Conservation (phyloP, 495 filamentous ascomycete genomes). For the Podospora conica region DNA sequence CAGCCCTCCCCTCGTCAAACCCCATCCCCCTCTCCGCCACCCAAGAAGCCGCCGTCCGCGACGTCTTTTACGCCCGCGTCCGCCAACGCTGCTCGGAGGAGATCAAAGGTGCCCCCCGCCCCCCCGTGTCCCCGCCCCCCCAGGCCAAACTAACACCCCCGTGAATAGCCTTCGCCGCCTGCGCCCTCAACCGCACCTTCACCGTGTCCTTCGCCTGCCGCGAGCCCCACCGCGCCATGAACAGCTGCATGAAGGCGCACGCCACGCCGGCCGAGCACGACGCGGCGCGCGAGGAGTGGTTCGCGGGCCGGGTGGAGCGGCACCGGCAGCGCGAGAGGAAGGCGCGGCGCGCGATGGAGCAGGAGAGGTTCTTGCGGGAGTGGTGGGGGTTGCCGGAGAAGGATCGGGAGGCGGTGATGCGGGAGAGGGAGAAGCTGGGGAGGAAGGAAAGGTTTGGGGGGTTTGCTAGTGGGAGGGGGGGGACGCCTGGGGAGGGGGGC, state of each 20-base stretch:
- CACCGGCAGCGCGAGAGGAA: slow-evolving; percentile 56
- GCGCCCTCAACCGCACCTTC: slow-evolving; percentile 78
- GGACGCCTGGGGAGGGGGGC: slow-evolving; percentile 1
- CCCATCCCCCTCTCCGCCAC: slow-evolving; percentile 86
- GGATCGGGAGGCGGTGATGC: slow-evolving; percentile 35
- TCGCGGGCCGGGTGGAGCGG: slow-evolving; percentile 62
- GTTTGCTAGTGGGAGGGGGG: slow-evolving; percentile 14
- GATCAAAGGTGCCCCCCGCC: slow-evolving; percentile 59
- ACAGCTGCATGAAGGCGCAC: slow-evolving; percentile 81
- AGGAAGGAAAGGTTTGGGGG: slow-evolving; percentile 36
- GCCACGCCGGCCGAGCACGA: slow-evolving; percentile 82
- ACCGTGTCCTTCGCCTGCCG: slow-evolving; percentile 82
- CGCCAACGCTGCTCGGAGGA: slow-evolving; percentile 70
- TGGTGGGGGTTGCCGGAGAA: slow-evolving; percentile 54
- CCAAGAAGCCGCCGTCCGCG: slow-evolving; percentile 86
- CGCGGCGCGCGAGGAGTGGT: slow-evolving; percentile 90
- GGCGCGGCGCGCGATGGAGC: slow-evolving; percentile 46
- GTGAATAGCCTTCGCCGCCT: slow-evolving; percentile 72
- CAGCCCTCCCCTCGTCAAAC: slow-evolving; percentile 51
- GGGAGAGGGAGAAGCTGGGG: slow-evolving; percentile 35
- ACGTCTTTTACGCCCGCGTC: slow-evolving; percentile 85
- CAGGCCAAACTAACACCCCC: not conserved
- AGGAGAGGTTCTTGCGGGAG: slow-evolving; percentile 52
- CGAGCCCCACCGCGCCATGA: slow-evolving; percentile 73
- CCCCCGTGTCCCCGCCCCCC: not conserved